Base-by-base conservation (phyloP, 345 rosid genomes). In the Abelmoschus esculentus region DNA sequence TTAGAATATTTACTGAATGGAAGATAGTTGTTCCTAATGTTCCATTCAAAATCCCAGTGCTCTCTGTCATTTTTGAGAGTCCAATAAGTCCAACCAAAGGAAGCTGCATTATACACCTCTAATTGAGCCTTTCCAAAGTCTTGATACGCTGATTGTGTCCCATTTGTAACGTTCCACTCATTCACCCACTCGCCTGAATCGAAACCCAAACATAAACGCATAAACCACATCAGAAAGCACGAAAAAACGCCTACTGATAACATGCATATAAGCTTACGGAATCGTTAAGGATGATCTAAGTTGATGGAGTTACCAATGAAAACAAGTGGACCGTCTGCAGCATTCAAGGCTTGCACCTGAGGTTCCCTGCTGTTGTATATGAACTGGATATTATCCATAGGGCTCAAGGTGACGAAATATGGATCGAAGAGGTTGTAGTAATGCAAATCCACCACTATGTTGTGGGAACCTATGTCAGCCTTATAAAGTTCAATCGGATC, bases 41-140 rank as follows among this genome's bases (percentile, higher is more conserved):
- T 89, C 96, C 96, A 89, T 55, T 85, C 90, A 53, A 86, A 89
- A 80, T 89, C 96, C 96, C 96, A 87, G 81, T 89, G 96, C 52
- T 83, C 73, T 58, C 85, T 80, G 56, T 87, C 86, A 56, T 89
- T 87, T 74, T 89, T 86, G 55, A 86, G 73, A 2, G 90, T 89
- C 96, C 96, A 87, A 50, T 84, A 89, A 22, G 96, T 72, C 96
- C 91, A 89, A 67, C 96, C 96, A 46, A 89, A 89, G 12, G 96
- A 89, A 73, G 96, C 91, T 22, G 77, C 77, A 42, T 79, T 61
- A 75, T 85, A 86, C n/a, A 85, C 87, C 58, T 84, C 96, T 28
- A 84, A 71, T 61, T 89, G 96, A 0, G 89, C 85, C 63, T 69
- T 81, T 50, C 91, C 96, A 7, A 84, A 89, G 69, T 83, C 78